Conservation (phyloP, 441 rosid species). For the Omphalea diandra region DNA sequence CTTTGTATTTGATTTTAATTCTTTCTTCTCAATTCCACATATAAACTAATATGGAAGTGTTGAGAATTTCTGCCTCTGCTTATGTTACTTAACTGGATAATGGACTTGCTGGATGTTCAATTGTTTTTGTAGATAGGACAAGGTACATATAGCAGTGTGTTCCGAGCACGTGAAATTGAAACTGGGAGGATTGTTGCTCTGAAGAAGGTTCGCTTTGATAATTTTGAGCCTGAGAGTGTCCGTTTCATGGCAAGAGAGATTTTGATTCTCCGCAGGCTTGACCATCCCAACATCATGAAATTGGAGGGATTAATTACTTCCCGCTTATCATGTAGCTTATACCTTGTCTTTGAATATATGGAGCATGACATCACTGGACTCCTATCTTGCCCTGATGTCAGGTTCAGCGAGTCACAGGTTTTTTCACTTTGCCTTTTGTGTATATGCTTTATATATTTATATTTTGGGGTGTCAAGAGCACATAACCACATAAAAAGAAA, state of each 20-base stretch:
- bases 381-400: slow-evolving; percentile 73
- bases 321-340: slow-evolving; percentile 64
- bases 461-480: not conserved
- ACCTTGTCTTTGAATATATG: slow-evolving; percentile 94
- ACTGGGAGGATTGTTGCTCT: slow-evolving; percentile 80
- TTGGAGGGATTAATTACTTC: slow-evolving; percentile 83
- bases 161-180: slow-evolving; percentile 72
- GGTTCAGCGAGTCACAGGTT: slow-evolving; percentile 88
- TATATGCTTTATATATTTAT: slow-evolving; percentile 5
- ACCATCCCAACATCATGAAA: slow-evolving; percentile 88
- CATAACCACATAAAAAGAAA: not conserved
- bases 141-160: slow-evolving; percentile 92
- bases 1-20: not conserved
- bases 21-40: not conserved
- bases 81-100: not conserved
- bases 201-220: slow-evolving; percentile 92
- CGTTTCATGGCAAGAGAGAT: slow-evolving; percentile 97
- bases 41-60: not conserved
- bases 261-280: slow-evolving; percentile 70
- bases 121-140: slow-evolving; percentile 69
- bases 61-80: not conserved
- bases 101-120: slow-evolving; percentile 6
- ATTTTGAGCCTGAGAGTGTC: slow-evolving; percentile 94
- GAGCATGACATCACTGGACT: slow-evolving; percentile 95
- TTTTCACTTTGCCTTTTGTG: slow-evolving; percentile 17